Percentiles rank a stretch among this genome's conserved stretches.
These are phyloP conservation scores for Eustoma russellianum DNA, from an alignment of 257 asterid genomes.

Conservation along the genomic window DNA sequence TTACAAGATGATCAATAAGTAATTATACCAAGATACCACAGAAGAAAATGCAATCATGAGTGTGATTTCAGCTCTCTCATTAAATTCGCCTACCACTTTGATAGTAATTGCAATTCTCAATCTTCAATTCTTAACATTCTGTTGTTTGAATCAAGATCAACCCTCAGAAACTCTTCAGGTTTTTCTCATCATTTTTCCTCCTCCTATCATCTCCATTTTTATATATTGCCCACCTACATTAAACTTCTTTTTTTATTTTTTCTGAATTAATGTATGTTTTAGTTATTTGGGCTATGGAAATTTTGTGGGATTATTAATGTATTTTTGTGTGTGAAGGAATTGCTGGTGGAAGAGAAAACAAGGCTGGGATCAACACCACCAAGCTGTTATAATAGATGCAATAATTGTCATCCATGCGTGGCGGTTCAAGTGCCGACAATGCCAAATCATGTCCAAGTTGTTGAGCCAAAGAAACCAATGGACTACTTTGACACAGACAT, in stretches of 20 bases:
- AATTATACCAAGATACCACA: neutral
- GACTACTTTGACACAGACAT: conserved; percentile 43
- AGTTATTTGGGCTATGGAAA: neutral
- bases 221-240: too few relatives aligned
- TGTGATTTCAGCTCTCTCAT: conserved; percentile 28
- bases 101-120: conserved; percentile 17
- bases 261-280: neutral
- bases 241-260: too few relatives aligned
- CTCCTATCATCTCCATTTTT: neutral
- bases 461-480: conserved; percentile 3
- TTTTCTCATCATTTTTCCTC: neutral
- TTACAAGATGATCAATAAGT: too few relatives aligned
- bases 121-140: conserved; percentile 22
- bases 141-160: conserved; percentile 19
- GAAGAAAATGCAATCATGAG: conserved; percentile 52
- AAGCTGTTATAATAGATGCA: conserved; percentile 88
- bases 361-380: conserved; percentile 97
- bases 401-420: conserved; percentile 95
- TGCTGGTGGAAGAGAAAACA: conserved; percentile 57
- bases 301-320: too few relatives aligned
- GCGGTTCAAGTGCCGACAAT: conserved; percentile 79
- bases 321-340: too few relatives aligned
- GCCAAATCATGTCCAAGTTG: conserved; percentile 39
- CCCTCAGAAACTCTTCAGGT: conserved; percentile 21
- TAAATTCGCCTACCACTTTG: conserved; percentile 8